These are phyloP conservation scores for Mariannaea elegans DNA, from an alignment of 2,329 filamentous ascomycete genomes.

Conservation along the genomic window DNA sequence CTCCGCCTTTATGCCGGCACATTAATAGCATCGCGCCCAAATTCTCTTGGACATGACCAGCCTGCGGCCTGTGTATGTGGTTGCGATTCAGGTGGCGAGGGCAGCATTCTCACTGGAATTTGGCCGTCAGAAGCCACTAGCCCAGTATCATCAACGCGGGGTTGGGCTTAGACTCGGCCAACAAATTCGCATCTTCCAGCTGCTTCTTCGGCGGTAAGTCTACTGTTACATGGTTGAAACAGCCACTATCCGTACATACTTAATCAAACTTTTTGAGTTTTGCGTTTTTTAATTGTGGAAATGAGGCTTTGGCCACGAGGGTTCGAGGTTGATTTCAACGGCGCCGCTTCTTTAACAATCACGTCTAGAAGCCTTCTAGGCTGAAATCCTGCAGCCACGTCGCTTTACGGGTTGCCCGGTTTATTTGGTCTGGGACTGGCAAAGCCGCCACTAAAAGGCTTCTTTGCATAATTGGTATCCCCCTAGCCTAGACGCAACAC, in stretches of 20 bases:
- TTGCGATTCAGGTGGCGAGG: no score
- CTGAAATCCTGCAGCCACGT: constrained; percentile 11
- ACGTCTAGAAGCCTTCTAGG: constrained; percentile 30
- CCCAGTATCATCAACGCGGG: constrained; percentile 1
- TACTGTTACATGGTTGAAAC: background rate
- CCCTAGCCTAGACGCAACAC: no score
- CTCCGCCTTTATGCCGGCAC: constrained; percentile 19
- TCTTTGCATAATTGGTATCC: no score
- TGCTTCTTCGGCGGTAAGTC: background rate
- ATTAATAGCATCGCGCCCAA: constrained; percentile 10
- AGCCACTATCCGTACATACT: background rate
- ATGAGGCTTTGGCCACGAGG: background rate
- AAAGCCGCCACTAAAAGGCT: no score
- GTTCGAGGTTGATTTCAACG: background rate
- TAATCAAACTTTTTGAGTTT: background rate
- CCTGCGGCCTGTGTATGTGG: constrained; percentile 8
- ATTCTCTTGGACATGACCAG: constrained; percentile 9
- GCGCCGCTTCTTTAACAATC: background rate
- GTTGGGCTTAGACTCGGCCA: background rate
- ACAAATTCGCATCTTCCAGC: background rate
- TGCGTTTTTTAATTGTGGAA: background rate
- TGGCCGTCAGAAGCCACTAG: background rate
- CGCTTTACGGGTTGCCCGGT: background rate
- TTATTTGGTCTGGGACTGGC: background rate
- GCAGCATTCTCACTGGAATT: no score